These are phyloP conservation scores for Blastosporella zonata DNA, from an alignment of 1,284 basidiomycete species.

Conservation along the genomic window DNA sequence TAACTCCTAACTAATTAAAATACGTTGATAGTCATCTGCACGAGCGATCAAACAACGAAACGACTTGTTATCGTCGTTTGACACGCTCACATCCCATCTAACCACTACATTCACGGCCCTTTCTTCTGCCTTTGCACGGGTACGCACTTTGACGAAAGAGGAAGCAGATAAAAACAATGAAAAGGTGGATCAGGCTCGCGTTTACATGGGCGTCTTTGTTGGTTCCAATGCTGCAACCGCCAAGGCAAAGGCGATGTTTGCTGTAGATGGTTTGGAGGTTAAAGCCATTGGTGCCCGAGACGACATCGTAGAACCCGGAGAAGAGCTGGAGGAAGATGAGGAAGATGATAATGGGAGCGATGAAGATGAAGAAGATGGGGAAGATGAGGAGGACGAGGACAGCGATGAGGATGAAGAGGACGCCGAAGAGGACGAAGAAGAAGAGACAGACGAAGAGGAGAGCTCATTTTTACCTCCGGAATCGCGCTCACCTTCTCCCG, in stretches of 20 bases:
- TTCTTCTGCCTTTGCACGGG: conserved; percentile 55
- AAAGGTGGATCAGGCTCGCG: conserved; percentile 23
- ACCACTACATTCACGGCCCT: conserved; percentile 68
- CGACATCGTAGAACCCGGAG: conserved; percentile 27
- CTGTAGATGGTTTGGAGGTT: conserved; percentile 59
- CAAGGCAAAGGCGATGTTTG: conserved; percentile 57
- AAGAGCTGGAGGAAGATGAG: conserved; percentile 10
- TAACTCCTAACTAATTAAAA: not conserved
- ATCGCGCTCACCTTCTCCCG: conserved; percentile 19
- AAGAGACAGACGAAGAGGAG: not conserved
- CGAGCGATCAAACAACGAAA: conserved; percentile 53
- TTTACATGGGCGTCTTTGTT: conserved; percentile 58
- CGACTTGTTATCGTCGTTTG: conserved; percentile 61
- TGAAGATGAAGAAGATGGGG: conserved; percentile 26
- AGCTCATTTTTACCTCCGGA: conserved; percentile 15
- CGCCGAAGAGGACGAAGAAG: conserved; percentile 19
- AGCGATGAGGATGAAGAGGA: conserved; percentile 29
- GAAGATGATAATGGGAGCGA: conserved; percentile 18
- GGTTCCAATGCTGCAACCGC: conserved; percentile 61
- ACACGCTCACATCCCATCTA: conserved; percentile 69
- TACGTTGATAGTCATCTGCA: conserved; percentile 34
- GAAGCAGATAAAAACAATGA: not conserved
- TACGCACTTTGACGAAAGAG: not conserved
- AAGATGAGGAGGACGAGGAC: conserved; percentile 28
- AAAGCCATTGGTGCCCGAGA: conserved; percentile 51